These are phyloP conservation scores for Candolleomyces eurysporus DNA, from an alignment of 768 basidiomycete genomes.

Conservation along the genomic window DNA sequence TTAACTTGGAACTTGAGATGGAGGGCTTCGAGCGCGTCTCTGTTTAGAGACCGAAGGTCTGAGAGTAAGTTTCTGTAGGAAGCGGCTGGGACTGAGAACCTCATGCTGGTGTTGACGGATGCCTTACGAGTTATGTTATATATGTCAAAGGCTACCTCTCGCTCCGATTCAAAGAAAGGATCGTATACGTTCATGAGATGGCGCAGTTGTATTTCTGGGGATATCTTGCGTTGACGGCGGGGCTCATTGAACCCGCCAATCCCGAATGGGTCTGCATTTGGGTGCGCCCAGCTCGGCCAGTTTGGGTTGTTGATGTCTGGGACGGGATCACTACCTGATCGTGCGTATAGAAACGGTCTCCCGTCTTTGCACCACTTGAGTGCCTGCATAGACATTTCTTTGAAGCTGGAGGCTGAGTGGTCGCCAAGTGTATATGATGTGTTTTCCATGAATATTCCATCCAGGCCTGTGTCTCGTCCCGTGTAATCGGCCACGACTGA, in stretches of 20 bases:
- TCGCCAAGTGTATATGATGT: background rate
- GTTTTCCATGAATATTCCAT: background rate
- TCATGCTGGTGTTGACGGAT: background rate
- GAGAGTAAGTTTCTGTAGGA: background rate
- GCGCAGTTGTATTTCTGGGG: background rate
- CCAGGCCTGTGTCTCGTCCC: background rate
- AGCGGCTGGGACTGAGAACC: background rate
- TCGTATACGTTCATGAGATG: background rate
- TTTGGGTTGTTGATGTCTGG: background rate
- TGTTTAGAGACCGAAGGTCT: background rate
- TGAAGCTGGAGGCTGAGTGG: background rate
- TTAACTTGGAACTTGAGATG: background rate
- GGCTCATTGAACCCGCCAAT: background rate
- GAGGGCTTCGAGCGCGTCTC: background rate
- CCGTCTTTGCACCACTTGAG: background rate
- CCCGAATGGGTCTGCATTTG: background rate
- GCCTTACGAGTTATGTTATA: background rate
- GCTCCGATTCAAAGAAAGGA: background rate
- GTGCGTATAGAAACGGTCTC: background rate
- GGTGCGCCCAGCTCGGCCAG: background rate
- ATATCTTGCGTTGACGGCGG: background rate
- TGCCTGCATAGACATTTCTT: background rate
- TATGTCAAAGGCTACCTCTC: background rate
- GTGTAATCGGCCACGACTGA: background rate
- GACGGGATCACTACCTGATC: background rate